phyloP scores from a whole-genome alignment of 257 asterid genomes.

The Haberlea rhodopensis region DNA sequence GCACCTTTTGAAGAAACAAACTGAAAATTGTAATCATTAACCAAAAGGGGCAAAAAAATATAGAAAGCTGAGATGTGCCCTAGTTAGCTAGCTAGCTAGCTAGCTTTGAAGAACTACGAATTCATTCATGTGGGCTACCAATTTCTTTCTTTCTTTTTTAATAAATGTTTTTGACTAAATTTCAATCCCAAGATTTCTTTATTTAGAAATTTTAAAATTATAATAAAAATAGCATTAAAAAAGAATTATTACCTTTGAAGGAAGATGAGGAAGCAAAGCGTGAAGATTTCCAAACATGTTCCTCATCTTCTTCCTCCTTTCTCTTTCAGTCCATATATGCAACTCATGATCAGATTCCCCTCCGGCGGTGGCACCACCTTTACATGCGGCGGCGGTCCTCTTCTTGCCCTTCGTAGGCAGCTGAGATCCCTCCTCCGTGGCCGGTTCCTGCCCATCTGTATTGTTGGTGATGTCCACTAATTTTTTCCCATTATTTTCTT shows the following conservation, averaged over 20 bases:
- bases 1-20: constrained; percentile 32
- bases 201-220: neutral
- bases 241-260: constrained; percentile 54
- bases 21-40: neutral
- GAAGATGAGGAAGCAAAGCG: constrained; percentile 77
- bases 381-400: constrained; percentile 19
- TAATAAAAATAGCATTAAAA: too few relatives aligned
- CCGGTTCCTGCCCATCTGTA: constrained; percentile 13
- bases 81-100: neutral
- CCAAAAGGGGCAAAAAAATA: neutral
- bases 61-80: neutral
- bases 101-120: neutral
- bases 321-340: constrained; percentile 81
- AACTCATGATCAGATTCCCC: constrained; percentile 56
- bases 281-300: constrained; percentile 71
- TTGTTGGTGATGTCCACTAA: constrained; percentile 10
- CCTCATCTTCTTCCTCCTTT: constrained; percentile 88
- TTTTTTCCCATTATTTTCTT: constrained; percentile 26
- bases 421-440: constrained; percentile 16
- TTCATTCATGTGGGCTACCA: neutral
- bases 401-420: constrained; percentile 20
- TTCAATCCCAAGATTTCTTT: neutral
- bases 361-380: neutral
- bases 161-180: too few relatives aligned
- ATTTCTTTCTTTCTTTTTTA: too few relatives aligned